These are phyloP conservation scores for Paecilomyces sp. DNA, from an alignment of 2,329 filamentous ascomycete genomes.

Conservation along the genomic window DNA sequence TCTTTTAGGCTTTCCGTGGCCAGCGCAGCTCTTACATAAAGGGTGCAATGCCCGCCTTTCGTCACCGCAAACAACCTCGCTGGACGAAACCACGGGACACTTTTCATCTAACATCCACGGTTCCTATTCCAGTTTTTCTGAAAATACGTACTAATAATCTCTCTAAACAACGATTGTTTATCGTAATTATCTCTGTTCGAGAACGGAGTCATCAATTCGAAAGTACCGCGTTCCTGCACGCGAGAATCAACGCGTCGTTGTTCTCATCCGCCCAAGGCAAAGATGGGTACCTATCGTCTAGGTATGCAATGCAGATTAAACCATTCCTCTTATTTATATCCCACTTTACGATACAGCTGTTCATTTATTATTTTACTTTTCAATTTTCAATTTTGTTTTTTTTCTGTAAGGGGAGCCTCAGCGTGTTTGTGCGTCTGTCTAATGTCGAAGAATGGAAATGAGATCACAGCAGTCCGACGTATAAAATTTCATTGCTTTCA, in stretches of 20 bases:
- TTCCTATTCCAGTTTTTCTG: neutral
- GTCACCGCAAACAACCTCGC: neutral
- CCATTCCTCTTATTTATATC: neutral
- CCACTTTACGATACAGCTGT: neutral
- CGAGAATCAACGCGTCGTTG: neutral
- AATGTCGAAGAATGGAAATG: neutral
- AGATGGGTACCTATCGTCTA: constrained; percentile 11
- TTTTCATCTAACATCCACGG: neutral
- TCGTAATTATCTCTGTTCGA: neutral
- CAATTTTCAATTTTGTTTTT: neutral
- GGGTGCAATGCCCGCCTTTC: neutral
- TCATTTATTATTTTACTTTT: neutral
- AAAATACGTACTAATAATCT: neutral
- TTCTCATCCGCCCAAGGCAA: neutral
- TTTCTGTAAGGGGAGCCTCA: neutral
- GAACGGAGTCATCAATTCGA: neutral
- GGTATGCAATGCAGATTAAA: constrained; percentile 13
- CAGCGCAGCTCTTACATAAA: neutral
- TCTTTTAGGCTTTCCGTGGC: constrained; percentile 16
- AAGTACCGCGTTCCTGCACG: neutral
- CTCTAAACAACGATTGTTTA: neutral
- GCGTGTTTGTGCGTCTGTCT: neutral
- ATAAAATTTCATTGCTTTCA: neutral
- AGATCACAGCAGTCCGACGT: neutral
- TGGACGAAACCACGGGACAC: neutral